These are phyloP conservation scores for Annulohypoxylon maeteangense DNA, from an alignment of 495 filamentous ascomycete genomes.

Conservation along the genomic window DNA sequence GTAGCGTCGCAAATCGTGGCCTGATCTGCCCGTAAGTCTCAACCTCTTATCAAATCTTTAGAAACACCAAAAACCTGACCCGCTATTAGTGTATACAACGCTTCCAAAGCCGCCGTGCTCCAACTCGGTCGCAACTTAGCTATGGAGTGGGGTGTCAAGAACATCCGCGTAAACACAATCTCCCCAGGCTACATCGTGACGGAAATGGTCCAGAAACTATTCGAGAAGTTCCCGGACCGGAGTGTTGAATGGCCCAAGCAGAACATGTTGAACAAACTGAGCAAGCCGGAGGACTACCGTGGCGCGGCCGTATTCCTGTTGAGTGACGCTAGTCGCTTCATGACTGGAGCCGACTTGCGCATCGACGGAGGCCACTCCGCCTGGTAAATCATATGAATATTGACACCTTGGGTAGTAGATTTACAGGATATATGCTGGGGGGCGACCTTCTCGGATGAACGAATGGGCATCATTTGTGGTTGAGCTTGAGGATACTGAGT, in stretches of 20 bases:
- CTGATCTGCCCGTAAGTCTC: slow-evolving; percentile 58
- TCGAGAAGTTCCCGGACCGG: slow-evolving; percentile 79
- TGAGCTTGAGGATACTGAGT: slow-evolving; percentile 11
- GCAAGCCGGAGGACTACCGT: slow-evolving; percentile 81
- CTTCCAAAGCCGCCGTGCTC: slow-evolving; percentile 87
- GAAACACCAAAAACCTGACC: slow-evolving; percentile 59
- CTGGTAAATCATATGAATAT: slow-evolving; percentile 63
- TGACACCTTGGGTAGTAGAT: slow-evolving; percentile 23
- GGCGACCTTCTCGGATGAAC: slow-evolving; percentile 4
- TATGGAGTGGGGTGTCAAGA: slow-evolving; percentile 83
- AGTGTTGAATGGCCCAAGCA: slow-evolving; percentile 81
- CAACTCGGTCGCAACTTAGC: slow-evolving; percentile 90
- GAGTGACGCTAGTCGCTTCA: slow-evolving; percentile 86
- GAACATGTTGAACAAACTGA: slow-evolving; percentile 89
- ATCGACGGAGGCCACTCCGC: slow-evolving; percentile 86
- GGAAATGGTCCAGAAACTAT: slow-evolving; percentile 85
- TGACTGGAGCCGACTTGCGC: slow-evolving; percentile 82
- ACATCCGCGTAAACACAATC: slow-evolving; percentile 94
- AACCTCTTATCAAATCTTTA: background rate
- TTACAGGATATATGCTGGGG: slow-evolving; percentile 13
- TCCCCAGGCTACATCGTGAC: slow-evolving; percentile 96
- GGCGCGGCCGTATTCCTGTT: slow-evolving; percentile 86
- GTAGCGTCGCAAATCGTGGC: slow-evolving; percentile 76
- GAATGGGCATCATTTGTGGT: slow-evolving; percentile 5
- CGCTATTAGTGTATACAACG: slow-evolving; percentile 86